Evolutionary conservation across 2,329 filamentous ascomycete species (phyloP).

Genomic region (Xylaria digitata): DNA sequence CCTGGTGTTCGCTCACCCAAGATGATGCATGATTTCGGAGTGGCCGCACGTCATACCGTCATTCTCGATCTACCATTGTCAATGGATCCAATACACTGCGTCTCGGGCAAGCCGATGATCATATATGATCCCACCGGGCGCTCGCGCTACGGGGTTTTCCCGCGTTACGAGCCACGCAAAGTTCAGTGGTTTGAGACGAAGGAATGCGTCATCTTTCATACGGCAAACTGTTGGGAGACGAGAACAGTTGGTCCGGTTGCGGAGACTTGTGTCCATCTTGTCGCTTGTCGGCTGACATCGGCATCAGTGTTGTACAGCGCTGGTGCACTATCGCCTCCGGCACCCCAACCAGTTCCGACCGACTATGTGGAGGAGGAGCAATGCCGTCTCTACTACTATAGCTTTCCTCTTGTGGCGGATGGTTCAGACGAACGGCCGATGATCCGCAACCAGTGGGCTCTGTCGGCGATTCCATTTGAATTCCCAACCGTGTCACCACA

Average conservation of each 20-base stretch:
- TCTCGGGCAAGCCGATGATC: conserved; percentile 66
- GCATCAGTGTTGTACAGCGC: conserved; percentile 72
- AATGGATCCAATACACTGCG: conserved; percentile 71
- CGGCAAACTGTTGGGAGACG: conserved; percentile 76
- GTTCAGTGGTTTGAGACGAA: conserved; percentile 76
- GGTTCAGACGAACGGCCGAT: conserved; percentile 41
- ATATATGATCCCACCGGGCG: conserved; percentile 67
- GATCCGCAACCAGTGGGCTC: conserved; percentile 72
- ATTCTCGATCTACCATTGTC: conserved; percentile 77
- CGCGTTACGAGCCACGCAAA: conserved; percentile 65
- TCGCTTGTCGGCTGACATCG: conserved; percentile 75
- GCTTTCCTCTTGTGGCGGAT: conserved; percentile 60
- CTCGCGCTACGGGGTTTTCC: conserved; percentile 76
- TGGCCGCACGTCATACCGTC: conserved; percentile 69
- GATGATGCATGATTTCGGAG: conserved; percentile 83
- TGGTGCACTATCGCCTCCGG: conserved; percentile 69
- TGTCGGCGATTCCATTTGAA: conserved; percentile 74
- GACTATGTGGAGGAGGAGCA: conserved; percentile 69
- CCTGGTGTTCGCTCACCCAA: conserved; percentile 72
- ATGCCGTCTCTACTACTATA: conserved; percentile 76
- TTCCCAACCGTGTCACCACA: conserved; percentile 70
- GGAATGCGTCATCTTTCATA: conserved; percentile 77
- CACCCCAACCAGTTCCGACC: conserved; percentile 51
- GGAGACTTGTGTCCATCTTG: conserved; percentile 66
- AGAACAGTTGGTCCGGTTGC: conserved; percentile 44